Evolutionary conservation across 208 protist genomes (phyloP), one percentile per base, ranked within the genome.

Genomic region (Trypanosoma brucei): DNA sequence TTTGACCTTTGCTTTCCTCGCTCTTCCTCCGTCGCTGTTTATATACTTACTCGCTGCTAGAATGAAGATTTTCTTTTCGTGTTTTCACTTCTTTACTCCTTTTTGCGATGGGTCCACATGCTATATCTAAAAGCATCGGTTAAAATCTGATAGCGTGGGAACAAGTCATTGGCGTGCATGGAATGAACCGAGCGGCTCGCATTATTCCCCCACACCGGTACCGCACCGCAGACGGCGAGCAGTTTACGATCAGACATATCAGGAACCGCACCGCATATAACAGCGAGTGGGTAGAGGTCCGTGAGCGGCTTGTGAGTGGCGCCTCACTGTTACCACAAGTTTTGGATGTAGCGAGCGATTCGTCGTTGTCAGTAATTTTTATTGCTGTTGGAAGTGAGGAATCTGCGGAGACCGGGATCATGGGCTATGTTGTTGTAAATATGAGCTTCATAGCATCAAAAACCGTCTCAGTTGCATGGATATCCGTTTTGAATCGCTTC

Each of bases 401-500:
- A 35, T 35, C 34, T 38, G 9, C 33, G 7, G 37, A 39, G 31
- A 35, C 9, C 35, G 54, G 40, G 33, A 40, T 67, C 7, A 40
- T 61, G 38, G 68, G 68, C 13, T 62, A 68, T 49, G 57, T 73
- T 50, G 50, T 63, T 57, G 35, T 69, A 5, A 65, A 72, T 33
- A 53, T 39, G 31, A 46, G 33, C 6, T 56, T 57, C 31, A 9
- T 77, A 2, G 7, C 33, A 39, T n/a, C 51, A 2, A 59, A 33
- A 6, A 39, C 61, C 31, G 67, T 66, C 31, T 54, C 37, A 5
- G 44, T 72, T 38, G 38, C 56, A 8, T 78, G 65, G 72, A 57
- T 70, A 22, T 73, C 59, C 7, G 72, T 78, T 59, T 39, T 73
- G 3, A 66, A 59, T 22, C 42, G 54, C 22, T 61, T 62, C 59